Conservation (phyloP, 257 asterid species). For the Salvia splendens region DNA sequence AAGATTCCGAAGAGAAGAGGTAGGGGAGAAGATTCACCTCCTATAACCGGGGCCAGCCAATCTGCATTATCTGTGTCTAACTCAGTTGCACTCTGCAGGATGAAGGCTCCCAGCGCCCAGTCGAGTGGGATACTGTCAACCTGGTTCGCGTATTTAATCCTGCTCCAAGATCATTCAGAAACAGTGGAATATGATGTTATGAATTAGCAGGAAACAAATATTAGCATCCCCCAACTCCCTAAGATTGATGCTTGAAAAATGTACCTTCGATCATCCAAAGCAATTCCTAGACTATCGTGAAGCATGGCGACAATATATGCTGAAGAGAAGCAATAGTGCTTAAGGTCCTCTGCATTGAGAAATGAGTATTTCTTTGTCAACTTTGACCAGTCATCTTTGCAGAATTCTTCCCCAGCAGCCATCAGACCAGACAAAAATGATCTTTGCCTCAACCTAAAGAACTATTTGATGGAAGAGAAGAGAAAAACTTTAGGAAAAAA, state of each 20-base stretch:
- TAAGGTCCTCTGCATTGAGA: constrained; percentile 73
- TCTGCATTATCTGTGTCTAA: constrained; percentile 44
- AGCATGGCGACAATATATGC: constrained; percentile 94
- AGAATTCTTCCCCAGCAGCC: constrained; percentile 82
- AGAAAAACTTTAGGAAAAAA: background rate
- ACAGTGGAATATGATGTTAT: background rate
- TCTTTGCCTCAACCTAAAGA: constrained; percentile 70
- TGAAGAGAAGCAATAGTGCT: constrained; percentile 89
- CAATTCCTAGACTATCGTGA: constrained; percentile 94
- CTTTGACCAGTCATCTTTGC: constrained; percentile 80
- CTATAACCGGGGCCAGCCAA: constrained; percentile 39
- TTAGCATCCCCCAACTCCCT: background rate
- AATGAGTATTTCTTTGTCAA: constrained; percentile 59
- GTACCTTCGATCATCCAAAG: constrained; percentile 78
- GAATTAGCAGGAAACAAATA: background rate
- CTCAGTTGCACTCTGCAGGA: constrained; percentile 56
- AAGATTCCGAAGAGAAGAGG: constrained; percentile 47
- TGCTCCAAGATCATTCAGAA: constrained; percentile 23
- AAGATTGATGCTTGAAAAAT: background rate
- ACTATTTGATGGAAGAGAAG: constrained; percentile 47
- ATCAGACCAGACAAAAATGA: constrained; percentile 76
- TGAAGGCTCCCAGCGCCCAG: constrained; percentile 96
- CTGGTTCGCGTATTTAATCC: constrained; percentile 65
- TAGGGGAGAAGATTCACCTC: constrained; percentile 47
- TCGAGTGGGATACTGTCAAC: constrained; percentile 78